Percentiles rank a stretch among this genome's conserved stretches.
Conservation (phyloP, 2,329 filamentous ascomycete species). For the Aspergillus fumigatus region DNA sequence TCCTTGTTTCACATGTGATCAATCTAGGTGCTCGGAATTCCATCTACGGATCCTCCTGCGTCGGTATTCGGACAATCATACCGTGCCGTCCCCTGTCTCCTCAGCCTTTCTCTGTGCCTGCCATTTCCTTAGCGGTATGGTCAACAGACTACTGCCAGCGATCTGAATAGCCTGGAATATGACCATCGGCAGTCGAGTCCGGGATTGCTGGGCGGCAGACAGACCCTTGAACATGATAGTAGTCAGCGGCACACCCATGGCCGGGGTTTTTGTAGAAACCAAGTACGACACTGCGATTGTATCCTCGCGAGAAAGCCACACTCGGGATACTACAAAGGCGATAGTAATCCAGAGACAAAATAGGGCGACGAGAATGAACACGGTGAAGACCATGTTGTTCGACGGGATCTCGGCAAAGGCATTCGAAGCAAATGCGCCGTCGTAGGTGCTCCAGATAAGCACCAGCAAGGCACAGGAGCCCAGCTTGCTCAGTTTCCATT, state of each 20-base stretch:
- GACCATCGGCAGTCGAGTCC: constrained; percentile 60
- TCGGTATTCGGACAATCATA: no score
- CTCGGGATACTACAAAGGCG: constrained; percentile 49
- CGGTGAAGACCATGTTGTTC: constrained; percentile 47
- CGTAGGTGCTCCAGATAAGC: constrained; percentile 60
- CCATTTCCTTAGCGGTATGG: constrained; percentile 41
- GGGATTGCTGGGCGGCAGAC: constrained; percentile 51
- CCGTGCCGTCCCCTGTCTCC: neutral
- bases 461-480: constrained; percentile 34
- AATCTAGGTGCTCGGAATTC: neutral
- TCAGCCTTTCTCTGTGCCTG: neutral
- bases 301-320: constrained; percentile 52
- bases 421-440: constrained; percentile 57
- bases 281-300: constrained; percentile 64
- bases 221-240: constrained; percentile 59
- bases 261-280: constrained; percentile 63
- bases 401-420: constrained; percentile 43
- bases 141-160: constrained; percentile 38
- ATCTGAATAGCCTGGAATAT: constrained; percentile 50
- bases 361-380: constrained; percentile 60
- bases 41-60: neutral
- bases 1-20: neutral
- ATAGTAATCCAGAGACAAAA: constrained; percentile 57
- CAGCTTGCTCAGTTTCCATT: constrained; percentile 38
- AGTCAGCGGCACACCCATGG: constrained; percentile 59